Evolutionary conservation across 2,329 filamentous ascomycete genomes (phyloP).

Genomic region (Fusarium sp.): DNA sequence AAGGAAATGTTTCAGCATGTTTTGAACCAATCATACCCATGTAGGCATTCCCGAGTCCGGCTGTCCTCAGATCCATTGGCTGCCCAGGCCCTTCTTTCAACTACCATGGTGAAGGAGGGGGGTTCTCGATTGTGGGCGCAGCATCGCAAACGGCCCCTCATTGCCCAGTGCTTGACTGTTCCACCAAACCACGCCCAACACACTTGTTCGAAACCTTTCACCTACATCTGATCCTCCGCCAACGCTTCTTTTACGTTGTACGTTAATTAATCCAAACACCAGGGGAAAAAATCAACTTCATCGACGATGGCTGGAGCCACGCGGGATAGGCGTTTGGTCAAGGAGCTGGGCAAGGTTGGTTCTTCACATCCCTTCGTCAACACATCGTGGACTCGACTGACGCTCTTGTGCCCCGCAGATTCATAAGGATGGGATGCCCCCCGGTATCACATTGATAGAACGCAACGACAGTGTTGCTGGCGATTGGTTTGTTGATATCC

Average conservation of each 20-base stretch:
- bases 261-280: neutral
- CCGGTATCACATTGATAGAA: slow-evolving; percentile 80
- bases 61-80: slow-evolving; percentile 12
- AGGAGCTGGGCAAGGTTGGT: slow-evolving; percentile 67
- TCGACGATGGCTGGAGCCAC: slow-evolving; percentile 56
- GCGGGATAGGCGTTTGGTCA: slow-evolving; percentile 66
- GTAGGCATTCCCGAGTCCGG: neutral
- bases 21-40: slow-evolving; percentile 21
- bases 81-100: neutral
- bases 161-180: slow-evolving; percentile 19
- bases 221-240: slow-evolving; percentile 20
- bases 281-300: slow-evolving; percentile 4
- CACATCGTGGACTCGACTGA: slow-evolving; percentile 29
- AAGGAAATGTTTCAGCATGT: neutral
- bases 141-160: slow-evolving; percentile 37
- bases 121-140: slow-evolving; percentile 22
- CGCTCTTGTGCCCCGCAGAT: slow-evolving; percentile 55
- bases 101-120: neutral
- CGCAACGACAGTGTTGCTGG: slow-evolving; percentile 77
- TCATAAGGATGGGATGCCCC: slow-evolving; percentile 64
- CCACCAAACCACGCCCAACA: slow-evolving; percentile 14
- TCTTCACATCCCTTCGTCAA: neutral
- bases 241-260: neutral
- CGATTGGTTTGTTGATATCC: slow-evolving; percentile 93
- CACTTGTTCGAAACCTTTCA: slow-evolving; percentile 20